Evolutionary conservation across 116 monocot species (phyloP).

Genomic region (Phalaenopsis hybrid): DNA sequence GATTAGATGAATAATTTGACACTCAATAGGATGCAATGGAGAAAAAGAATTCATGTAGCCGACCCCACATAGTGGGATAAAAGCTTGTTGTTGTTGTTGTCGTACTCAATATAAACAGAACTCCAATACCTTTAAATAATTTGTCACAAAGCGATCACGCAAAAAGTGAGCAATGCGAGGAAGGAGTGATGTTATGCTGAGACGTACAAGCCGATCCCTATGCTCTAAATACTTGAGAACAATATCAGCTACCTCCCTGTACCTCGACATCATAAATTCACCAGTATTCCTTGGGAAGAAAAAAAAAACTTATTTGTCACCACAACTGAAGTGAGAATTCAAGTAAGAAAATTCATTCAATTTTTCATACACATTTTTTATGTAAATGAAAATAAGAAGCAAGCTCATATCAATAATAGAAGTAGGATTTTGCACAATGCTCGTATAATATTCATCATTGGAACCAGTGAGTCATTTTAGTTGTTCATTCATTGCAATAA

Average conservation of each 20-base stretch:
- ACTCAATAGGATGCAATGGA: too few species aligned
- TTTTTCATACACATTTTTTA: background rate
- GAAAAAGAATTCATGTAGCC: too few species aligned
- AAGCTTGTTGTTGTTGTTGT: too few species aligned
- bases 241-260: slow-evolving; percentile 97
- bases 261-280: slow-evolving; percentile 99
- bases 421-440: background rate
- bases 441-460: background rate
- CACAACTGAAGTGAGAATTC: background rate
- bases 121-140: slow-evolving; percentile 73
- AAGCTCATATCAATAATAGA: background rate
- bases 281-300: slow-evolving; percentile 67
- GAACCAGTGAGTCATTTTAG: background rate
- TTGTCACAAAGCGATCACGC: slow-evolving; percentile 94
- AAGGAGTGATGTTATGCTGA: slow-evolving; percentile 91
- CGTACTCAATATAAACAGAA: background rate
- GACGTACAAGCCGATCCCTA: slow-evolving; percentile 83
- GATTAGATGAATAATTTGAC: too few species aligned
- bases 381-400: background rate
- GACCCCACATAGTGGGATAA: too few species aligned
- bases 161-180: slow-evolving; percentile 99
- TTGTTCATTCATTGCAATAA: too few species aligned
- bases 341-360: background rate
- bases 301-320: background rate
- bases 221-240: slow-evolving; percentile 93